Evolutionary conservation across 2,329 filamentous ascomycete genomes (phyloP), one percentile per base, ranked within the genome.

Genomic region (Scedosporium dehoogii): DNA sequence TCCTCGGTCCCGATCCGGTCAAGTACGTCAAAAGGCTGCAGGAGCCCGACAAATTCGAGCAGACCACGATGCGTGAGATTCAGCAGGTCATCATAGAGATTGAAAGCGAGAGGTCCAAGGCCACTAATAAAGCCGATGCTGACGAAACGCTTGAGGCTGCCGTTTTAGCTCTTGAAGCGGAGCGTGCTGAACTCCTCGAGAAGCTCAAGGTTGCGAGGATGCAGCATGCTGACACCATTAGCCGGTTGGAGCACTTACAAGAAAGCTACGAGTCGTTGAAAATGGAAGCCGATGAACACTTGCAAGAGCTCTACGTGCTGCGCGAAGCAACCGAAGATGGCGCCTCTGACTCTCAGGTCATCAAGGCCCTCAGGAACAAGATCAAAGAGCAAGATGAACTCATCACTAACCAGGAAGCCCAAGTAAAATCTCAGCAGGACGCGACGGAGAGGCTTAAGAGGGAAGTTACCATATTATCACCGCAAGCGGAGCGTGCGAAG

Each of bases 371-470:
- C 67, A 78, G 86, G 67, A 74, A 76, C 53, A 81, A 82, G 66
- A 76, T 87, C 25, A 81, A 82, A 48, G 85, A 91, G 67, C 85
- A 89, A 68, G 86, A 90, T 71, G 81, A 87, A 63, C 78, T 91
- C 59, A 92, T 92, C 69, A 85, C 85, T 46, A 82, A 79, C 25
- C 83, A 91, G 67, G 89, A 92, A 71, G 80, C 81, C 21, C 83
- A 89, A 67, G 74, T 87, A 10, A 83, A 88, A 63, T 77, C 80
- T 64, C 74, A 75, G 29, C 18, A 70, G 75, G 16, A 71, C 75
- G 29, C 9, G 71, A 82, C 76, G 66, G 75, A 76, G 53, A 75
- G 73, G 27, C 70, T 83, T 38, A 72, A 75, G 61, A 76, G 75
- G 64, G 82, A 85, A 65, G 77, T 84, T 42, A 72, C 75, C 59